Percentiles rank a stretch among this genome's conserved stretches.
phyloP scores from a whole-genome alignment of 352 stramenopile species.

The Phytophthora pini region DNA sequence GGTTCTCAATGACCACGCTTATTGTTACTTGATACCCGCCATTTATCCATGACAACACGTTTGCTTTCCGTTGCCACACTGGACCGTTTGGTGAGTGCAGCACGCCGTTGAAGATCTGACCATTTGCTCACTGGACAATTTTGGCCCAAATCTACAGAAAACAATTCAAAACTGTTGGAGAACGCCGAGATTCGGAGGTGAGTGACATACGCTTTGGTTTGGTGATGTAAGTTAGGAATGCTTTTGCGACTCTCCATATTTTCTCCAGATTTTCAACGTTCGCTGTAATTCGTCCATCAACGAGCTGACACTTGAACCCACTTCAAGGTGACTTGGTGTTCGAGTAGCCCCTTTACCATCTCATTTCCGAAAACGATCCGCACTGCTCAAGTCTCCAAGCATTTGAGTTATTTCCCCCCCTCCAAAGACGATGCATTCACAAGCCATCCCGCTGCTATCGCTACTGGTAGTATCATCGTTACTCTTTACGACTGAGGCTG shows the following conservation, averaged over 20 bases:
- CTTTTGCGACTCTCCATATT: background rate
- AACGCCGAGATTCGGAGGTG: too few species aligned
- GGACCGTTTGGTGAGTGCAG: constrained; percentile 3
- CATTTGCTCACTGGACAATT: background rate
- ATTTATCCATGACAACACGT: too few species aligned
- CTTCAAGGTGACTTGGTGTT: constrained; percentile 2
- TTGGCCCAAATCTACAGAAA: background rate
- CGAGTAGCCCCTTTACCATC: background rate
- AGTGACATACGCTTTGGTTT: background rate
- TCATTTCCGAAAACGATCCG: constrained; percentile 16
- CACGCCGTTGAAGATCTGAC: constrained; percentile 8
- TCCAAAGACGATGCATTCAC: background rate
- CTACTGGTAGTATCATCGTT: constrained; percentile 5
- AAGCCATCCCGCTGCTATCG: background rate
- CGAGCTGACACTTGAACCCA: constrained; percentile 5
- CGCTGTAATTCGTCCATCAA: background rate
- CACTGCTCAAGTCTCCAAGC: constrained; percentile 4
- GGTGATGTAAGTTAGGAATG: background rate
- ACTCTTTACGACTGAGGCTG: constrained; percentile 5
- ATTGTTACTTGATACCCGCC: too few species aligned
- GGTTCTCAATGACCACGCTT: too few species aligned
- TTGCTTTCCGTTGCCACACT: too few species aligned
- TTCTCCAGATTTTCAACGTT: background rate
- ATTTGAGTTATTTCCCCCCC: background rate
- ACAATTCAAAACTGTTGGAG: too few species aligned